Evolutionary conservation across 331 rosid genomes (phyloP), one percentile per base, ranked within the genome.

Genomic region (Dryas integrifolia): DNA sequence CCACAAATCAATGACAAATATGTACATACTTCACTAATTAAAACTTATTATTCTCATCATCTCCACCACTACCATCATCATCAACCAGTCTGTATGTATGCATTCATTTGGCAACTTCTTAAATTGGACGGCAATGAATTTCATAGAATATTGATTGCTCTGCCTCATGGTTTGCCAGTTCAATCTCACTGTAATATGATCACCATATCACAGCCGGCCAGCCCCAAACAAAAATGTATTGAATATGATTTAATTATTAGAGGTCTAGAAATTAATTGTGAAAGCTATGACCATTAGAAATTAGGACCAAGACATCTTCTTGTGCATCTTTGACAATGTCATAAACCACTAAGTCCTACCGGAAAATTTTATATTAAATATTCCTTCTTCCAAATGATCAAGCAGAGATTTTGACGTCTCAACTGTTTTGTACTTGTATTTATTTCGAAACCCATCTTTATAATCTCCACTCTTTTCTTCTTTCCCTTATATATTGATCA

Each of bases 401-500:
- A 62, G 70, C 62, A 6, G 43, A 69, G 85, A 72, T 70, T 59
- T 82, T 73, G 92, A 86, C 83, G 71, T 80, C 72, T 73, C 86
- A 83, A 82, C 87, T 76, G 78, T 79, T 73, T 66, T 79, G 52
- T 65, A 14, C 69, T 11, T 6, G 45, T 56, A 71, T 71, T 26
- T 38, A 52, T 69, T 13, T 48, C 35, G 74, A 70, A 72, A 14
- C 43, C 72, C 69, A 58, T 11, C 46, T 61, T 56, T 63, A 73
- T 61, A 75, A 43, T 71, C 61, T 58, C 44, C 74, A 40, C 69
- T 57, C 40, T n/a, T 50, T 69, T 21, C 52, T 62, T 57, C 44
- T 61, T 64, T 75, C 76, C 55, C 76, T 76, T 61, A 39, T 40
- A 16, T 52, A 63, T 52, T 47, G 9, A 18, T 5, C 59, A 59